Evolutionary conservation across 2,329 filamentous ascomycete species (phyloP).

Genomic region (Phaeosphaeriaceae sp.): DNA sequence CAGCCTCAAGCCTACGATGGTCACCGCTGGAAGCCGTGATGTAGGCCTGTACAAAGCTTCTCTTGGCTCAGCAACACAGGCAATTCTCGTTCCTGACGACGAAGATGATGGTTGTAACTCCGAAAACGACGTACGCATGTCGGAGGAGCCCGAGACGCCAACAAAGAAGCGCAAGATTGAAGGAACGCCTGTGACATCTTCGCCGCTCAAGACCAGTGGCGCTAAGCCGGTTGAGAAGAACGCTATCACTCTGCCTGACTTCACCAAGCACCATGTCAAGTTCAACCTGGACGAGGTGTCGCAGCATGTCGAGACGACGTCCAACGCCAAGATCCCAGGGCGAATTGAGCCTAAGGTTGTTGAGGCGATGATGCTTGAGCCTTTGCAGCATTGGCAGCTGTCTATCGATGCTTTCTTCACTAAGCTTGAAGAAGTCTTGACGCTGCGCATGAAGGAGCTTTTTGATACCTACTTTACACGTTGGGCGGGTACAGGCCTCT

Average conservation of each 20-base stretch:
- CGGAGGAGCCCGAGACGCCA: constrained; percentile 18
- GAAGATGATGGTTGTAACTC: constrained; percentile 12
- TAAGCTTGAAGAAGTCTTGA: constrained; percentile 19
- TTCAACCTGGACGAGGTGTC: constrained; percentile 44
- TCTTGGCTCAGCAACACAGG: constrained; percentile 13
- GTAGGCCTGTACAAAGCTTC: constrained; percentile 19
- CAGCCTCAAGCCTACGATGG: constrained; percentile 37
- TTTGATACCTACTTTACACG: constrained; percentile 40
- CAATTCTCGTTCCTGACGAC: constrained; percentile 29
- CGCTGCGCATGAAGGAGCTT: constrained; percentile 18
- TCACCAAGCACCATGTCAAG: constrained; percentile 5
- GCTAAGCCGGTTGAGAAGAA: background rate
- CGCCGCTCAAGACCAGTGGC: constrained; percentile 7
- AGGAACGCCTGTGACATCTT: constrained; percentile 3
- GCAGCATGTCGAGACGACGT: constrained; percentile 29
- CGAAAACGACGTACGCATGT: background rate
- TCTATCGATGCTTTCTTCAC: constrained; percentile 39
- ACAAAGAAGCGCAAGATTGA: constrained; percentile 45
- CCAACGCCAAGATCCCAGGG: constrained; percentile 39
- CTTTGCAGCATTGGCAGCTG: constrained; percentile 38
- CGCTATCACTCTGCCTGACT: constrained; percentile 4
- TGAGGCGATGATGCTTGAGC: constrained; percentile 36
- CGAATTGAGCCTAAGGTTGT: constrained; percentile 47
- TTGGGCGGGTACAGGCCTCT: constrained; percentile 42
- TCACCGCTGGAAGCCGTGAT: constrained; percentile 15